These are phyloP conservation scores for Adenanthera pavonina DNA, from an alignment of 306 rosid genomes.

Conservation along the genomic window DNA sequence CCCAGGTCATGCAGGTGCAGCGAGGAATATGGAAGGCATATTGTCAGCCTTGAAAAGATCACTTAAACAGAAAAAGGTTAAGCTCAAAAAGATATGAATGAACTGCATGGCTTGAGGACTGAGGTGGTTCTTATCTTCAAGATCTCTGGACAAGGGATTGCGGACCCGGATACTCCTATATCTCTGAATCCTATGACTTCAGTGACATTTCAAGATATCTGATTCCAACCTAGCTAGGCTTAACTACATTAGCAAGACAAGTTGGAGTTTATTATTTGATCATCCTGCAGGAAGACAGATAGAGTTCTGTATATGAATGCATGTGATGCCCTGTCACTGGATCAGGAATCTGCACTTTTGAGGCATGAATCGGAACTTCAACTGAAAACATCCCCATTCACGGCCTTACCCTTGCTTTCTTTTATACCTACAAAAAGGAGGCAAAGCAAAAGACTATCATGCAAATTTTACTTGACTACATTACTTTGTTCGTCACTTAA, in stretches of 20 bases:
- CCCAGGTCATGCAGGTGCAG: not conserved
- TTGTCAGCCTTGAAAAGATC: not conserved
- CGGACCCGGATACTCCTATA: slow-evolving; percentile 77
- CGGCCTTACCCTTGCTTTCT: slow-evolving; percentile 90
- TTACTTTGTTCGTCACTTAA: slow-evolving; percentile 2
- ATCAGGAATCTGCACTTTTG: slow-evolving; percentile 79
- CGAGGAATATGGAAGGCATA: not conserved
- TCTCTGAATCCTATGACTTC: slow-evolving; percentile 89
- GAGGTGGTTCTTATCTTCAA: slow-evolving; percentile 79
- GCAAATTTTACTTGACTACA: slow-evolving; percentile 8
- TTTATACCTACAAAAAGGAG: slow-evolving; percentile 59
- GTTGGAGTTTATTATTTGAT: not conserved
- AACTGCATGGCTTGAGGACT: slow-evolving; percentile 75
- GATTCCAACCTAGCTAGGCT: slow-evolving; percentile 77
- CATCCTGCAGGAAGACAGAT: not conserved
- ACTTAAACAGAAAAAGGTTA: slow-evolving; percentile 5
- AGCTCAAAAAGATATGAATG: slow-evolving; percentile 50
- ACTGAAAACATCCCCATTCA: slow-evolving; percentile 89
- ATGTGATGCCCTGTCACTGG: slow-evolving; percentile 68
- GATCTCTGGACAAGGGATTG: slow-evolving; percentile 85
- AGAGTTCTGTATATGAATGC: not conserved
- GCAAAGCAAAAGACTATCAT: not conserved
- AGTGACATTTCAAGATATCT: slow-evolving; percentile 81
- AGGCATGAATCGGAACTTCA: slow-evolving; percentile 91
- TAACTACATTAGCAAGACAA: slow-evolving; percentile 50